phyloP scores from a whole-genome alignment of 371 early-diverging fungal species.

The Entomophthora muscae region DNA sequence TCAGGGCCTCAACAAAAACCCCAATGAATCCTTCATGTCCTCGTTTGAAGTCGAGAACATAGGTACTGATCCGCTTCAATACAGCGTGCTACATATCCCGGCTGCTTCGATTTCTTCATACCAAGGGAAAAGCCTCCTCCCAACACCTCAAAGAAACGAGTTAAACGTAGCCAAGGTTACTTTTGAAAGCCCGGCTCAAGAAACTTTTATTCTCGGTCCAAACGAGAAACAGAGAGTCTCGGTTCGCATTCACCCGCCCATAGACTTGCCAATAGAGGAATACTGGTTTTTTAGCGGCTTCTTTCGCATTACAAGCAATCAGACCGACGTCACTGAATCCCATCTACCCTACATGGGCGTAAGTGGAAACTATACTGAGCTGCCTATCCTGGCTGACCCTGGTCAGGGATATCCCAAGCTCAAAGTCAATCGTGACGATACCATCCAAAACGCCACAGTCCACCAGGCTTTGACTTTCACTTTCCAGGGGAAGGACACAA shows the following conservation, averaged over 20 bases:
- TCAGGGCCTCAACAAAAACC: too few species aligned
- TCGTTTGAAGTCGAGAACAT: too few species aligned
- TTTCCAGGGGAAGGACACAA: background rate
- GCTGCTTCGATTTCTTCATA: conserved; percentile 26
- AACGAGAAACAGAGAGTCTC: conserved; percentile 22
- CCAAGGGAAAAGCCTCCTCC: conserved; percentile 12
- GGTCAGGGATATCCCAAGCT: conserved; percentile 11
- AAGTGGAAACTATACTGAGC: conserved; percentile 22
- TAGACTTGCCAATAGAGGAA: conserved; percentile 8
- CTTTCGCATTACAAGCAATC: conserved; percentile 9
- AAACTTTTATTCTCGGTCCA: conserved; percentile 16
- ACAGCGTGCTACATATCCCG: too few species aligned
- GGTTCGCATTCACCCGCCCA: conserved; percentile 21
- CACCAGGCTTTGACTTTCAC: background rate
- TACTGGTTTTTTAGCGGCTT: conserved; percentile 10
- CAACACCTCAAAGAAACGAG: conserved; percentile 10
- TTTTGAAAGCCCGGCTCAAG: conserved; percentile 15
- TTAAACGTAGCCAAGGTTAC: conserved; percentile 17
- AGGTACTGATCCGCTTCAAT: too few species aligned
- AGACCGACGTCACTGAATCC: conserved; percentile 12
- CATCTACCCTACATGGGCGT: conserved; percentile 35
- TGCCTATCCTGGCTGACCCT: conserved; percentile 31
- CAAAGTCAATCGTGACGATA: conserved; percentile 7
- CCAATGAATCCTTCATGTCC: too few species aligned
- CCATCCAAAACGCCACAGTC: background rate